Base-by-base conservation (phyloP, 208 protist genomes). In the Acanthamoeba culbertsoni region DNA sequence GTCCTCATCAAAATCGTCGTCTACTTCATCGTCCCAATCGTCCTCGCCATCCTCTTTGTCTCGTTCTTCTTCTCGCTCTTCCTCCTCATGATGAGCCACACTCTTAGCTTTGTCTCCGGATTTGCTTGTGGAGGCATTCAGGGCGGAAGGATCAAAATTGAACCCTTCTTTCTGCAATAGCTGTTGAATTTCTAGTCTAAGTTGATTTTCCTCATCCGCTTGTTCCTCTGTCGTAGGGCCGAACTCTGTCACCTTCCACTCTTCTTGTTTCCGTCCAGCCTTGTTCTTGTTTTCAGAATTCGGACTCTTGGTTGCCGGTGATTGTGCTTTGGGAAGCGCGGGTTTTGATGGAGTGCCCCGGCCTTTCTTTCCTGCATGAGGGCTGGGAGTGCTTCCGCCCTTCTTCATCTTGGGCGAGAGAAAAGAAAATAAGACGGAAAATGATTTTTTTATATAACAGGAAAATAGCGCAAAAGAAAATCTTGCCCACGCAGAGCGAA, bases 391-490 rank as follows among this genome's bases (percentile, higher is more conserved):
- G 62, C 31, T 33, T 18, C 12, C 62, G 33, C 59, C 59, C 37
- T 33, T 31, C 31, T 71, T 71, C 62, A 71, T 71, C 62, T 31
- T 20, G 23, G 23, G 5, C 59, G 43, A 37, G 20, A 82, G 16
- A 77, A 77, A 26, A 77, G 31, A 46, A 84, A 84, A 84, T 1
- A 84, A 84, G n/a, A 42, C 33, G 18, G 18, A 84, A 84, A 84
- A 48, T 12, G 7, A 45, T 46, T n/a, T 31, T 31, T 31, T 65
- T 55, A 18, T 55, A 23, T 55, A 55, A n/a, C n/a, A n/a, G n/a
- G 33, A 63, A 33, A 63, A 63, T 2, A 7, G 53, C n/a, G n/a
- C n/a, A n/a, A n/a, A n/a, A n/a, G n/a, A n/a, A n/a, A n/a, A n/a
- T n/a, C n/a, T n/a, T n/a, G n/a, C n/a, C n/a, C n/a, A n/a, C n/a